These are phyloP conservation scores for Lipomyces oligophaga DNA, from an alignment of 805 yeast genomes.

Conservation along the genomic window DNA sequence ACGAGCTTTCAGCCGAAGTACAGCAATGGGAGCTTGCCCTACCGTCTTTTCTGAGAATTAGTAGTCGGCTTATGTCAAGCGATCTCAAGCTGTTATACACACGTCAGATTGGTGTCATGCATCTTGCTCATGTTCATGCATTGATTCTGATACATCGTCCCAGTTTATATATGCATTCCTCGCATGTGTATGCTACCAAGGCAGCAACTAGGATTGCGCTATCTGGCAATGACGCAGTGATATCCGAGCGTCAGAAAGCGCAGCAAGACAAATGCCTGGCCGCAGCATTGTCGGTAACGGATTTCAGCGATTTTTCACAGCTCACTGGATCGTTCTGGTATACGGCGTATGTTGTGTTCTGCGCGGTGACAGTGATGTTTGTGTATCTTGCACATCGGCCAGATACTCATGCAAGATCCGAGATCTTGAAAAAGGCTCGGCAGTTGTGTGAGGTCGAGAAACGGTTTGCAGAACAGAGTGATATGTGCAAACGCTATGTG, in stretches of 20 bases:
- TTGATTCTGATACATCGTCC: slow-evolving; percentile 23
- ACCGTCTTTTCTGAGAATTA: slow-evolving; percentile 10
- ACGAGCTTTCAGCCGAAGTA: slow-evolving; percentile 11
- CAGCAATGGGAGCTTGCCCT: slow-evolving; percentile 12
- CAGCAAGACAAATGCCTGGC: slow-evolving; percentile 21
- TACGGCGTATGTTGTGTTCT: slow-evolving; percentile 19
- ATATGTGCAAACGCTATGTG: slow-evolving; percentile 20
- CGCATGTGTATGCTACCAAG: neutral
- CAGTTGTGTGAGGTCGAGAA: slow-evolving; percentile 19
- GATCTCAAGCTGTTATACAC: slow-evolving; percentile 17
- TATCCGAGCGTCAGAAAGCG: slow-evolving; percentile 1
- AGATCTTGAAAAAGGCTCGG: slow-evolving; percentile 17
- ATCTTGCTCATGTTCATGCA: slow-evolving; percentile 22
- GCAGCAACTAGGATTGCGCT: neutral
- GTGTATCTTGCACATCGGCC: slow-evolving; percentile 20
- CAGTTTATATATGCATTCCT: slow-evolving; percentile 8
- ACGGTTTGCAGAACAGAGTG: slow-evolving; percentile 12
- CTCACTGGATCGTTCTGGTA: slow-evolving; percentile 21
- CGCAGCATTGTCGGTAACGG: slow-evolving; percentile 18
- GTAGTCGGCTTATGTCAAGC: neutral
- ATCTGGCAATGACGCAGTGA: neutral
- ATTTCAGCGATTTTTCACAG: slow-evolving; percentile 6
- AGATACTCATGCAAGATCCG: neutral
- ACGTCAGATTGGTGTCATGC: slow-evolving; percentile 16
- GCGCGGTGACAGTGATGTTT: slow-evolving; percentile 25